A percentile compares a stretch with the other conserved stretches of the same genome.
These are phyloP conservation scores for Tritrichomonas foetus DNA, from an alignment of 208 protist genomes.

Conservation along the genomic window DNA sequence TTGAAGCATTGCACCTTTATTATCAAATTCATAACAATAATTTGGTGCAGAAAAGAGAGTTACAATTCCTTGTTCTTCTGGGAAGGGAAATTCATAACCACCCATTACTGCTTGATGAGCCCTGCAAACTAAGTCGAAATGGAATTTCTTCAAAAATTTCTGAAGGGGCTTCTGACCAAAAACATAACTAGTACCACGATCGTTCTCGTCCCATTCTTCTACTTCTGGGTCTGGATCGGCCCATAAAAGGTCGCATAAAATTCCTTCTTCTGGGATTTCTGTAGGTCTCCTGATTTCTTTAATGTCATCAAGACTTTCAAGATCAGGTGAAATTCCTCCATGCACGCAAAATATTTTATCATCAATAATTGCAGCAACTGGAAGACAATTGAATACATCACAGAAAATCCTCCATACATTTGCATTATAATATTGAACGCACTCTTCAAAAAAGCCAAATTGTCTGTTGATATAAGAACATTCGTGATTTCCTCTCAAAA, in stretches of 20 bases:
- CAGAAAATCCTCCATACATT: conserved; percentile 90
- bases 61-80: conserved; percentile 52
- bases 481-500: conserved; percentile 53
- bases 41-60: conserved; percentile 41
- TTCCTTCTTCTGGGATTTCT: conserved; percentile 92
- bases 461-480: conserved; percentile 37
- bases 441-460: conserved; percentile 98
- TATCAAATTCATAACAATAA: conserved; percentile 41
- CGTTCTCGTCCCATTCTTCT: background rate
- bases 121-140: conserved; percentile 3
- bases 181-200: conserved; percentile 79
- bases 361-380: conserved; percentile 79
- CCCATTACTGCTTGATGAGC: conserved; percentile 35
- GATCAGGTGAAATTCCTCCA: conserved; percentile 69
- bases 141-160: background rate
- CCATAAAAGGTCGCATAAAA: conserved; percentile 90
- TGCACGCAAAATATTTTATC: conserved; percentile 71
- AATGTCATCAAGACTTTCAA: conserved; percentile 75
- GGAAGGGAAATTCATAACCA: conserved; percentile 65
- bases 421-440: conserved; percentile 62
- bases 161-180: conserved; percentile 52
- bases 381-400: conserved; percentile 98
- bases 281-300: conserved; percentile 68
- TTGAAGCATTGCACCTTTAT: conserved; percentile 36
- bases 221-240: background rate